These are phyloP conservation scores for Plasmodium blacklocki DNA, from an alignment of 169 alveolate species.

Conservation along the genomic window DNA sequence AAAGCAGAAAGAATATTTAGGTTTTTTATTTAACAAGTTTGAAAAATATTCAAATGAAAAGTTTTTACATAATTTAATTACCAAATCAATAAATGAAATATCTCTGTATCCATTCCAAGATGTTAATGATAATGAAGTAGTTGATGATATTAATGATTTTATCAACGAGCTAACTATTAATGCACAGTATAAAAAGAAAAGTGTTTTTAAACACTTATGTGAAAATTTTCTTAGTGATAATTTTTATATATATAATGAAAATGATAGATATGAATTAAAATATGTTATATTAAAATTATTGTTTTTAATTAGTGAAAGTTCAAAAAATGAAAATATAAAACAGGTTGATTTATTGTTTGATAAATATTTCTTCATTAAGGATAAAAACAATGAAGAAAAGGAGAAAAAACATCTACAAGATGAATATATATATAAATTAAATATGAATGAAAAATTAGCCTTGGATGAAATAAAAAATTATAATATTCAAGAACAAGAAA, in stretches of 20 bases:
- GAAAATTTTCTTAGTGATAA: conserved; percentile 46
- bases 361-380: conserved; percentile 28
- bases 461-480: conserved; percentile 55
- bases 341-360: conserved; percentile 35
- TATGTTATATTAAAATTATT: conserved; percentile 65
- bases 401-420: background rate
- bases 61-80: conserved; percentile 51
- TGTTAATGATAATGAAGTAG: conserved; percentile 70
- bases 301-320: conserved; percentile 69
- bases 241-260: conserved; percentile 53
- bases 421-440: background rate
- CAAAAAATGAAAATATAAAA: conserved; percentile 31
- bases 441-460: conserved; percentile 57
- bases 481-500: conserved; percentile 53
- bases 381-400: background rate
- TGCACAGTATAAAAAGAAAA: conserved; percentile 76
- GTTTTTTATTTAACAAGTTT: conserved; percentile 53
- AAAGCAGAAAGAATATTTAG: conserved; percentile 68
- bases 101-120: conserved; percentile 76
- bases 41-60: conserved; percentile 60
- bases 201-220: conserved; percentile 63
- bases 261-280: conserved; percentile 73
- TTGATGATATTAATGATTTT: conserved; percentile 56
- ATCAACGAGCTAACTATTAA: conserved; percentile 69
- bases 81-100: conserved; percentile 73